These are phyloP conservation scores for Ordospora colligata DNA, from an alignment of 371 early-diverging fungal genomes.

Conservation along the genomic window DNA sequence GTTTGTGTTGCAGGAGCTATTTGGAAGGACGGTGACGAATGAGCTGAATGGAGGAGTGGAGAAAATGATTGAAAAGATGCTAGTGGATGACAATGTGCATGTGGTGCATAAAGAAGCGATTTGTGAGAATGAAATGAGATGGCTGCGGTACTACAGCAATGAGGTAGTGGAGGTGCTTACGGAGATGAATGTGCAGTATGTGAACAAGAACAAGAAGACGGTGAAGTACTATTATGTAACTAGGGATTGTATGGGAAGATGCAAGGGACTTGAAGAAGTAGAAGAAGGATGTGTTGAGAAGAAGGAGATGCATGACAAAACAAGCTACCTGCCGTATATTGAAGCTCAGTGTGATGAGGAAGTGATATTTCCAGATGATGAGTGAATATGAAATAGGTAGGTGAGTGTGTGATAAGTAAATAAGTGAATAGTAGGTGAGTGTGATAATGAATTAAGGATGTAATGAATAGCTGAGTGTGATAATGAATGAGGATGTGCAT, in stretches of 20 bases:
- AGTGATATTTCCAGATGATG: conserved; percentile 48
- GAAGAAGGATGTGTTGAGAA: neutral
- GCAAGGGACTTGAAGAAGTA: conserved; percentile 5
- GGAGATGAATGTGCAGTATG: neutral
- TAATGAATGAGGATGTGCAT: too few species aligned
- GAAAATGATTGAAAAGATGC: neutral
- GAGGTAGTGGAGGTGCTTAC: conserved; percentile 27
- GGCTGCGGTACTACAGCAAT: conserved; percentile 26
- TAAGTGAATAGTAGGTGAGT: neutral
- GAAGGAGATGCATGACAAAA: conserved; percentile 9
- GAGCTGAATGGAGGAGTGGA: neutral
- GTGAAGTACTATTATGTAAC: conserved; percentile 23
- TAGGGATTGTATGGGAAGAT: neutral
- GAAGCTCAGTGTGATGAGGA: conserved; percentile 42
- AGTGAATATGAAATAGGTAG: conserved; percentile 9
- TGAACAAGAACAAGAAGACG: conserved; percentile 22
- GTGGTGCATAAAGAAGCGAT: conserved; percentile 38
- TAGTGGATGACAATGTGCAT: neutral
- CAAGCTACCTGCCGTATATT: conserved; percentile 24
- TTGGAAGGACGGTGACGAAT: neutral
- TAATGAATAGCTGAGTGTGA: too few species aligned
- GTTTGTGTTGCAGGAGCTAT: neutral
- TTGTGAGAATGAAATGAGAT: conserved; percentile 66
- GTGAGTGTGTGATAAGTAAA: neutral
- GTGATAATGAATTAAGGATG: neutral